A percentile compares a stretch with the other conserved stretches of the same genome.
Conservation (phyloP, 768 basidiomycete genomes). For the Clitopilus hobsonii region DNA sequence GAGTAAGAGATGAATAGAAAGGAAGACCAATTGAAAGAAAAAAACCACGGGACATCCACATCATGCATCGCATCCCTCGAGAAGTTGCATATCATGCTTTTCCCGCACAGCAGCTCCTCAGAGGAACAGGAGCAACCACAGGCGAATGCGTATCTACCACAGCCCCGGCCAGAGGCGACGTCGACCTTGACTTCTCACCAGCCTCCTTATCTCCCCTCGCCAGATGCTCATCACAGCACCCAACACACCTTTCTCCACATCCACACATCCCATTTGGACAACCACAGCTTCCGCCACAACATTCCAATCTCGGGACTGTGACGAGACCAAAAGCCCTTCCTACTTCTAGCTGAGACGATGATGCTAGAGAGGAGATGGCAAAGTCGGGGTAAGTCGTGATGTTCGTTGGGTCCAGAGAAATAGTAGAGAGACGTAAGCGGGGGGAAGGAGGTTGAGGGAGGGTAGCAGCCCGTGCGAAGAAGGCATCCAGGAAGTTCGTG, state of each 20-base stretch:
- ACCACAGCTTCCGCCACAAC: constrained; percentile 58
- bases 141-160: background rate
- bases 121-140: background rate
- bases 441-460: constrained; percentile 54
- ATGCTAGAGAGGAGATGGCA: constrained; percentile 14
- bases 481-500: constrained; percentile 48
- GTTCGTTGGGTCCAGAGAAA: constrained; percentile 47
- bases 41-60: background rate
- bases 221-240: constrained; percentile 39
- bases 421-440: constrained; percentile 29
- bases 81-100: constrained; percentile 2
- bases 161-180: too few relatives aligned
- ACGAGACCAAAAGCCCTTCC: constrained; percentile 44
- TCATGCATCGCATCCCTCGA: background rate
- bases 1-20: too few relatives aligned
- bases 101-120: constrained; percentile 26
- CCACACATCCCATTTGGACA: constrained; percentile 50
- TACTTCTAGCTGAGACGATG: constrained; percentile 26
- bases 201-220: background rate
- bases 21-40: background rate
- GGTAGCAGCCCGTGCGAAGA: constrained; percentile 65
- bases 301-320: constrained; percentile 60
- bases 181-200: too few relatives aligned
- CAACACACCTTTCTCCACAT: constrained; percentile 55
- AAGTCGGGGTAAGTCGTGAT: constrained; percentile 40